Evolutionary conservation across 495 filamentous ascomycete species (phyloP).

Genomic region (Neurospora tetraspora): DNA sequence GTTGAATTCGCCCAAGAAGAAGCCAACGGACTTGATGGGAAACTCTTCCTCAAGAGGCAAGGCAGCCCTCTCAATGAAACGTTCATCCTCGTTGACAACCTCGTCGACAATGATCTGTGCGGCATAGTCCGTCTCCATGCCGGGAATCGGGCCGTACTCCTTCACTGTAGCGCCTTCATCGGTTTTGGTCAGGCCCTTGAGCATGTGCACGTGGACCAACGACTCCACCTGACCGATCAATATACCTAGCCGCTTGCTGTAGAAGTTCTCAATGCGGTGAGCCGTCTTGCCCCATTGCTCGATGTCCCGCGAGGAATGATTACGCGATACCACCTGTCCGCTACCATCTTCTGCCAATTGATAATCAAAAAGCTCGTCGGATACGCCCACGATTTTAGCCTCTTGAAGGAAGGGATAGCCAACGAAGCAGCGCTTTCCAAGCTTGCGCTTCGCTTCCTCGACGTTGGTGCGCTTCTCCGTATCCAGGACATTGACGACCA

Average conservation of each 20-base stretch:
- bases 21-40: conserved; percentile 66
- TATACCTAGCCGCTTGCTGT: conserved; percentile 84
- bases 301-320: conserved; percentile 71
- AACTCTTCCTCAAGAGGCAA: conserved; percentile 88
- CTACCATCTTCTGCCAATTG: conserved; percentile 45
- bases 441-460: conserved; percentile 61
- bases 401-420: conserved; percentile 96
- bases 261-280: conserved; percentile 67
- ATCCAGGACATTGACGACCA: conserved; percentile 77
- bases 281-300: conserved; percentile 77
- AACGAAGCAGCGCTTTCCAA: conserved; percentile 80
- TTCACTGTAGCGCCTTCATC: conserved; percentile 88
- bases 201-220: conserved; percentile 80
- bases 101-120: conserved; percentile 83
- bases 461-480: conserved; percentile 59
- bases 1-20: conserved; percentile 94
- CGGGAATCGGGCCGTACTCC: conserved; percentile 82
- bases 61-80: conserved; percentile 83
- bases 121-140: conserved; percentile 86
- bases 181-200: conserved; percentile 83
- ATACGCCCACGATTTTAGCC: conserved; percentile 77
- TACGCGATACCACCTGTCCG: conserved; percentile 51
- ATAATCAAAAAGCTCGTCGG: conserved; percentile 92
- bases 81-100: conserved; percentile 81
- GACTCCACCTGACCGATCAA: conserved; percentile 81